Conservation (phyloP, 129 eudicot species). For the Lactuca saligna region DNA sequence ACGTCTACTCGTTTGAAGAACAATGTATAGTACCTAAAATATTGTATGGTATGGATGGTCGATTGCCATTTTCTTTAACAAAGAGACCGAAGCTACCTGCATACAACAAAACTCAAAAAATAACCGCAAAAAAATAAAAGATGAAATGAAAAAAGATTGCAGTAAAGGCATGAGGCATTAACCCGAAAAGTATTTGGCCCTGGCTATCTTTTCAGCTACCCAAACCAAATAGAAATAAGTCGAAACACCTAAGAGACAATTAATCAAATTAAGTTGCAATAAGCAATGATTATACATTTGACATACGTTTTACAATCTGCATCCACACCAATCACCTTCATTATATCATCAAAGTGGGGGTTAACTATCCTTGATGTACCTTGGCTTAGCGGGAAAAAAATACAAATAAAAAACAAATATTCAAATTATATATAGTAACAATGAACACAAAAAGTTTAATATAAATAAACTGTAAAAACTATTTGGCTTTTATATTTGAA, state of each 20-base stretch:
- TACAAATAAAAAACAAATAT: no score
- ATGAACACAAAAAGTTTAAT: no score
- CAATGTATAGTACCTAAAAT: slow-evolving; percentile 62
- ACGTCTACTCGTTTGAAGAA: not conserved
- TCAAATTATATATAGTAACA: no score
- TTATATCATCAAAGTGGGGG: no score
- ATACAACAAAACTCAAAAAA: slow-evolving; percentile 9
- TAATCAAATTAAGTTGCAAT: not conserved
- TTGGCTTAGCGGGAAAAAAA: no score
- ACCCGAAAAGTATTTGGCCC: slow-evolving; percentile 91
- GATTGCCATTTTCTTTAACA: slow-evolving; percentile 85
- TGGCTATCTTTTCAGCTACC: slow-evolving; percentile 73
- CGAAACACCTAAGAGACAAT: slow-evolving; percentile 76
- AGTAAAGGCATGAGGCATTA: not conserved
- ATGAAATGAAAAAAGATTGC: slow-evolving; percentile 6
- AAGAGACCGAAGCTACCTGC: slow-evolving; percentile 94
- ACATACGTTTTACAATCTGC: no score
- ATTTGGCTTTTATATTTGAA: no score
- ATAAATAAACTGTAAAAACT: no score
- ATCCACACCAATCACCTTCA: no score
- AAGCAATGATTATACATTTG: not conserved
- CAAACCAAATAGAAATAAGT: slow-evolving; percentile 91
- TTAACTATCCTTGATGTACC: no score
- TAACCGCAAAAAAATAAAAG: slow-evolving; percentile 5
- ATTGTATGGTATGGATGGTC: slow-evolving; percentile 97